These are phyloP conservation scores for Petunia hybrid DNA, from an alignment of 305 asterid species.

Conservation along the genomic window DNA sequence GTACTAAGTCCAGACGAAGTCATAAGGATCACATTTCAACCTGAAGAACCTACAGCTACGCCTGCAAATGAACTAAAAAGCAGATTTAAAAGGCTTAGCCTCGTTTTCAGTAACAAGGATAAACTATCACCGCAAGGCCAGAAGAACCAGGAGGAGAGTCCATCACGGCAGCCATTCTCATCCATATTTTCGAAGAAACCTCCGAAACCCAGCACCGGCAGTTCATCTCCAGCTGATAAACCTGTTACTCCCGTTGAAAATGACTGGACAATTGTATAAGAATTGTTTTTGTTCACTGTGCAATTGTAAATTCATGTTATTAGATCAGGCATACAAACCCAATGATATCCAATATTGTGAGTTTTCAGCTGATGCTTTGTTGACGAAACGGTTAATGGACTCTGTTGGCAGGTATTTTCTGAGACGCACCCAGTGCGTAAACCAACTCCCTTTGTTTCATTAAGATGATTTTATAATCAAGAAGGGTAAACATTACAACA, in stretches of 20 bases:
- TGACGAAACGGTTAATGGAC: conserved; percentile 29
- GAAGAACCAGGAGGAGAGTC: conserved; percentile 56
- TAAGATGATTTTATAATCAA: too few species aligned
- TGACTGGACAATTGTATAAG: conserved; percentile 79
- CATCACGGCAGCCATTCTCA: conserved; percentile 63
- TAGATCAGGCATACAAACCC: conserved; percentile 39
- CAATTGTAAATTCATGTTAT: conserved; percentile 47
- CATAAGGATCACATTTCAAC: conserved; percentile 53
- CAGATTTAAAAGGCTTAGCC: conserved; percentile 76
- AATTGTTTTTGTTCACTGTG: conserved; percentile 2
- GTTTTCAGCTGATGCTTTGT: conserved; percentile 33
- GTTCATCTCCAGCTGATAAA: conserved; percentile 64
- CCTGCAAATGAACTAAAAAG: conserved; percentile 64
- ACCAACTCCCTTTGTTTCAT: neutral
- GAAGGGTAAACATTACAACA: too few species aligned
- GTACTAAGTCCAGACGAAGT: conserved; percentile 71
- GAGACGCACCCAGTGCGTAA: neutral
- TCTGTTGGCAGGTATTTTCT: neutral
- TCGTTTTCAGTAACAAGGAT: conserved; percentile 73
- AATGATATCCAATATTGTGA: conserved; percentile 28
- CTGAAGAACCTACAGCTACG: conserved; percentile 64
- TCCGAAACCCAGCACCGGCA: conserved; percentile 70
- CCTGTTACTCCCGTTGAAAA: conserved; percentile 58
- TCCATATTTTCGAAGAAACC: conserved; percentile 86
- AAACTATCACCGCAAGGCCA: conserved; percentile 51